Conservation (phyloP, 2,329 filamentous ascomycete genomes). For the Penicillium sp. region DNA sequence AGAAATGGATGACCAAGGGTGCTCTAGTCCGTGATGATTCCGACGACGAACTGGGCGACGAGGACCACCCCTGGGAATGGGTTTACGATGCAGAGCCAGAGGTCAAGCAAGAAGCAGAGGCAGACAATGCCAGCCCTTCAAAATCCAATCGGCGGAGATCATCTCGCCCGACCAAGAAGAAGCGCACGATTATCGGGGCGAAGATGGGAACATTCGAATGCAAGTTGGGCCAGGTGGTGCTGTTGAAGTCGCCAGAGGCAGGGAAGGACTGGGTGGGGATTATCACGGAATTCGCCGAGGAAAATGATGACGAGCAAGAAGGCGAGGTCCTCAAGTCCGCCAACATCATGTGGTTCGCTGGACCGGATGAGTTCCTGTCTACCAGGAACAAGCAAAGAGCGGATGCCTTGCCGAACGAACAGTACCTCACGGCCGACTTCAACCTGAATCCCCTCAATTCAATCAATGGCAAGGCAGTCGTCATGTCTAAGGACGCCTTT, state of each 20-base stretch:
- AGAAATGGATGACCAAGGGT: conserved; percentile 59
- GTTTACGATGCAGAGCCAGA: conserved; percentile 58
- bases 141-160: conserved; percentile 35
- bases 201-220: conserved; percentile 82
- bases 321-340: conserved; percentile 66
- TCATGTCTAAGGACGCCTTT: conserved; percentile 76
- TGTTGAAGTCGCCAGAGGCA: conserved; percentile 84
- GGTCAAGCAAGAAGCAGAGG: conserved; percentile 22
- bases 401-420: conserved; percentile 83
- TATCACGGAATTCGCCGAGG: conserved; percentile 78
- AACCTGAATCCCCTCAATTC: conserved; percentile 85
- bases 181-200: conserved; percentile 72
- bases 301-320: conserved; percentile 69
- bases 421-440: conserved; percentile 86
- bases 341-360: conserved; percentile 91
- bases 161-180: conserved; percentile 32
- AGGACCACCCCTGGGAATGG: conserved; percentile 79
- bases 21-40: conserved; percentile 77
- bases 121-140: conserved; percentile 10
- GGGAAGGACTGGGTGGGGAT: conserved; percentile 93
- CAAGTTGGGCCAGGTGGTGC: conserved; percentile 77
- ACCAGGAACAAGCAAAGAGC: conserved; percentile 80
- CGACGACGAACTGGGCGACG: conserved; percentile 80
- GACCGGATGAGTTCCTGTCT: conserved; percentile 83
- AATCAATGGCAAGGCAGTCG: conserved; percentile 84